phyloP scores from a whole-genome alignment of 352 stramenopile genomes.

The Plasmopara viticola region DNA sequence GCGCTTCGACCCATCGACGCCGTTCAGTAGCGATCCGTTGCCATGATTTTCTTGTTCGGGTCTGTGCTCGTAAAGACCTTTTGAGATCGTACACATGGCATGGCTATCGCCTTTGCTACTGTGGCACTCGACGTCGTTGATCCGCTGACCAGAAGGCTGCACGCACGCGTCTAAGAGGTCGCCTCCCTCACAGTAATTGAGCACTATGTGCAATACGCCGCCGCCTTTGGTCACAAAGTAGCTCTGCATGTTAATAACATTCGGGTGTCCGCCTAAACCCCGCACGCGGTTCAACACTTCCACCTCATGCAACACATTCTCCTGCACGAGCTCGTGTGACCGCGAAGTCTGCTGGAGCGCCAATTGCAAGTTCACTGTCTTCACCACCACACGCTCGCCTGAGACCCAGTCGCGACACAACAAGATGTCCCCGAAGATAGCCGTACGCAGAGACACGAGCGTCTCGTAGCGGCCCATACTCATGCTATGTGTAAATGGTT shows the following conservation, averaged over 20 bases:
- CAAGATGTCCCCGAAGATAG: constrained; percentile 71
- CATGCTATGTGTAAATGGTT: constrained; percentile 6
- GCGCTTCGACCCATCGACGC: constrained; percentile 20
- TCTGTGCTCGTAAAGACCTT: constrained; percentile 1
- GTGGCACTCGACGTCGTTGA: constrained; percentile 1
- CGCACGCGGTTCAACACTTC: constrained; percentile 54
- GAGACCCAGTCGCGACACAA: constrained; percentile 51
- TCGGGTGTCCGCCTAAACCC: constrained; percentile 52
- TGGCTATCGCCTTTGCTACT: constrained; percentile 2
- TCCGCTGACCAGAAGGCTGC: constrained; percentile 5
- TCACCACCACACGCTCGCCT: constrained; percentile 53
- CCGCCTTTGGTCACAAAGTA: constrained; percentile 53
- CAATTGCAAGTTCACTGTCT: constrained; percentile 60
- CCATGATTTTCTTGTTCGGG: constrained; percentile 7
- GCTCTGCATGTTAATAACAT: constrained; percentile 62
- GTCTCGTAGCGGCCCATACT: constrained; percentile 36
- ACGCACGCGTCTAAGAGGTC: constrained; percentile 65
- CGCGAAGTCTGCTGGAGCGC: constrained; percentile 48
- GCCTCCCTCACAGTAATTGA: constrained; percentile 73
- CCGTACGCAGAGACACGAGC: constrained; percentile 35
- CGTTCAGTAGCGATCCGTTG: constrained; percentile 14
- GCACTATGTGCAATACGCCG: constrained; percentile 53
- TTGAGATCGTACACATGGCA: neutral
- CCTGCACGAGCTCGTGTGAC: constrained; percentile 45
- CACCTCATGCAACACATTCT: constrained; percentile 65